These are phyloP conservation scores for Suillus weaverae DNA, from an alignment of 768 basidiomycete species.

Conservation along the genomic window DNA sequence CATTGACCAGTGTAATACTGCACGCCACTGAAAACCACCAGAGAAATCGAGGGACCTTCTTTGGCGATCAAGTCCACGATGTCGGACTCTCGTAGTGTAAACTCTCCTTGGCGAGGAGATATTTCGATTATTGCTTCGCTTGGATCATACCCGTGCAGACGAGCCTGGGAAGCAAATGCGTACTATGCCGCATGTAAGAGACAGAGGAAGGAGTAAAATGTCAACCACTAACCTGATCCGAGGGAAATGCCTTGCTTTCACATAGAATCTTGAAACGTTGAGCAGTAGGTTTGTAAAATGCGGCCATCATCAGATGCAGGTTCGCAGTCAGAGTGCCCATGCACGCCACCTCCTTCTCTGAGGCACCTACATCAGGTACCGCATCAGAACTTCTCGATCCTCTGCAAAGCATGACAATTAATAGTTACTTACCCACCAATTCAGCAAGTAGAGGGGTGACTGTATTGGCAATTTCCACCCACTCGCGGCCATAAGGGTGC, in stretches of 20 bases:
- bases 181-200: constrained; percentile 56
- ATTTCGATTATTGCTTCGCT: constrained; percentile 75
- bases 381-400: neutral
- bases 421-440: constrained; percentile 65
- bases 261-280: constrained; percentile 91
- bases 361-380: constrained; percentile 58
- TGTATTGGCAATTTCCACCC: constrained; percentile 75
- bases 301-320: constrained; percentile 91
- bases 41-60: constrained; percentile 76
- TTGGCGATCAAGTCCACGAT: constrained; percentile 73
- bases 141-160: constrained; percentile 76
- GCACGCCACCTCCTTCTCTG: constrained; percentile 88
- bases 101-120: constrained; percentile 80
- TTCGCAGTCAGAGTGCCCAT: constrained; percentile 96
- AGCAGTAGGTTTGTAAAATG: constrained; percentile 88
- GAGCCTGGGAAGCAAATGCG: constrained; percentile 91
- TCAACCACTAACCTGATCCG: constrained; percentile 74
- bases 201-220: neutral
- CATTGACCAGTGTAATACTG: constrained; percentile 98
- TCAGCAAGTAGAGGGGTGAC: constrained; percentile 76
- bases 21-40: constrained; percentile 91
- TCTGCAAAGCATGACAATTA: neutral
- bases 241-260: constrained; percentile 93
- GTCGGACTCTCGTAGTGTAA: constrained; percentile 83
- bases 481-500: constrained; percentile 82